phyloP scores from a whole-genome alignment of 805 yeast genomes.

The Danielia reshetovae region DNA sequence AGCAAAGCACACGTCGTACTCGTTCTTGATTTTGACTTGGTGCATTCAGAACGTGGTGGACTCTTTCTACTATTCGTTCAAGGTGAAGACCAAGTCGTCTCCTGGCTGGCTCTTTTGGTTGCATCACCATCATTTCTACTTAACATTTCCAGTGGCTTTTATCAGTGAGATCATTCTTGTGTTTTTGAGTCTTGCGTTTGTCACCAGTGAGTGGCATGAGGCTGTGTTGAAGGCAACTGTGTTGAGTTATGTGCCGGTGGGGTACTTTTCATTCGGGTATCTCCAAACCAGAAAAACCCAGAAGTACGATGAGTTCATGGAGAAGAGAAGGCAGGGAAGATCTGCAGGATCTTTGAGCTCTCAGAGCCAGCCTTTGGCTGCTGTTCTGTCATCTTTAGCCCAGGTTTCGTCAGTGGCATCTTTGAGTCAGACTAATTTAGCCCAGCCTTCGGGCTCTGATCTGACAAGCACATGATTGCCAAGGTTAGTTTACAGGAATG shows the following conservation, averaged over 20 bases:
- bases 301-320: slow-evolving; percentile 20
- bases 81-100: slow-evolving; percentile 30
- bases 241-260: slow-evolving; percentile 33
- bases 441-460: too few species aligned
- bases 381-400: too few species aligned
- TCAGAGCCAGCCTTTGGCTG: too few species aligned
- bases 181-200: slow-evolving; percentile 35
- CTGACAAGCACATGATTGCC: too few species aligned
- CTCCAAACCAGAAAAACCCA: slow-evolving; percentile 18
- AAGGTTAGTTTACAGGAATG: too few species aligned
- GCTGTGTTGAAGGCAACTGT: slow-evolving; percentile 22
- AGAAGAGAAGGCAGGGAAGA: slow-evolving; percentile 15
- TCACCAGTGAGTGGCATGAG: slow-evolving; percentile 22
- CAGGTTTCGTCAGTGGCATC: too few species aligned
- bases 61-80: slow-evolving; percentile 33
- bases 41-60: slow-evolving; percentile 30
- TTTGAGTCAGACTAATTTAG: too few species aligned
- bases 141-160: slow-evolving; percentile 31
- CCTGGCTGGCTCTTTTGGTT: slow-evolving; percentile 35
- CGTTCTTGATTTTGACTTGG: slow-evolving; percentile 36
- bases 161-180: slow-evolving; percentile 32
- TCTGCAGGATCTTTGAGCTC: too few species aligned
- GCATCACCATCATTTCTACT: slow-evolving; percentile 30
- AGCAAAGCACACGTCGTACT: slow-evolving; percentile 40
- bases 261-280: slow-evolving; percentile 32